These are phyloP conservation scores for Coffea canephora DNA, from an alignment of 257 asterid genomes.

Conservation along the genomic window DNA sequence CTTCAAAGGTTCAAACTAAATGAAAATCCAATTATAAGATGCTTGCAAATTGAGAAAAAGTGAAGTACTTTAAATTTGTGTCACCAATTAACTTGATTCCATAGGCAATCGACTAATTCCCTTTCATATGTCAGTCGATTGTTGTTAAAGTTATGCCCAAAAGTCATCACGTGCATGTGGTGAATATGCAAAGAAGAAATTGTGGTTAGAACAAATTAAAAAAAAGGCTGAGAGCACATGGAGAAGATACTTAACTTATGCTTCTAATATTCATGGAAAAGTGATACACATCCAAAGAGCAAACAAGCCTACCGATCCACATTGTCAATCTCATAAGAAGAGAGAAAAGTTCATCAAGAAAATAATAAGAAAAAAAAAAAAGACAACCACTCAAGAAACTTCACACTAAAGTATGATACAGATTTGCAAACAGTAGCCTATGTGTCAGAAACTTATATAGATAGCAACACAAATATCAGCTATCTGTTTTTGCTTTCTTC, in stretches of 20 bases:
- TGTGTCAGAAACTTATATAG: neutral
- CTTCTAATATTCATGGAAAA: neutral
- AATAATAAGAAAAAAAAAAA: neutral
- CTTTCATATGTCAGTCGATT: neutral
- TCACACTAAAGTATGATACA: slow-evolving; percentile 22
- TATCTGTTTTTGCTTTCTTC: slow-evolving; percentile 8
- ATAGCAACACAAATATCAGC: slow-evolving; percentile 28
- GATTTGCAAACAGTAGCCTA: slow-evolving; percentile 8
- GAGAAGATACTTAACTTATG: slow-evolving; percentile 11
- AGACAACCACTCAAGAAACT: slow-evolving; percentile 5
- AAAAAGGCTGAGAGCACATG: neutral
- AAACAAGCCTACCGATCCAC: neutral
- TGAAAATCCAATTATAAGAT: neutral
- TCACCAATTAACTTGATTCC: neutral
- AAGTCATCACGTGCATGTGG: slow-evolving; percentile 4
- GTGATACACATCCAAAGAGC: neutral
- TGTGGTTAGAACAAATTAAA: neutral
- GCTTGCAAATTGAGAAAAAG: neutral
- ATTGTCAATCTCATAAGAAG: neutral
- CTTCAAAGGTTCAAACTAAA: neutral
- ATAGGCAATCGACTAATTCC: neutral
- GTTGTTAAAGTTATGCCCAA: neutral
- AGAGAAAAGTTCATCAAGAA: neutral
- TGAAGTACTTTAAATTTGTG: neutral
- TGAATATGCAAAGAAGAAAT: neutral